phyloP scores from a whole-genome alignment of 192 early-diverging fungal genomes.

The Jimgerdemannia lactiflua region DNA sequence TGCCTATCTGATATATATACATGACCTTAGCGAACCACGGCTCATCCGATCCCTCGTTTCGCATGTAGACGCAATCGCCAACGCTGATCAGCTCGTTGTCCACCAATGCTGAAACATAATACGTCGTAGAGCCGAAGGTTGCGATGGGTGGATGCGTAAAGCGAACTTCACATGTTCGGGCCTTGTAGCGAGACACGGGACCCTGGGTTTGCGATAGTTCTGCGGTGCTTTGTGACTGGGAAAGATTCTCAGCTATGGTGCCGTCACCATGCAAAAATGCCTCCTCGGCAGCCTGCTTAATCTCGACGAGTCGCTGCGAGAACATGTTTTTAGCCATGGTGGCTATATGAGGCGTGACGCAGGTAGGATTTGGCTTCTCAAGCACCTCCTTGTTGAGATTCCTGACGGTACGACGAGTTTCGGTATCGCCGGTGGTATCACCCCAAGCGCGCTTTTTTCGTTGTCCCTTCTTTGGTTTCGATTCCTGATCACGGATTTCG shows the following conservation, averaged over 20 bases:
- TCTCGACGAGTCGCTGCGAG: constrained; percentile 15
- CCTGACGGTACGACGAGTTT: constrained; percentile 9
- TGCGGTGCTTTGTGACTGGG: too few relatives aligned
- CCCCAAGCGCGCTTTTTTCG: too few relatives aligned
- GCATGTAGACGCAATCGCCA: constrained; percentile 32
- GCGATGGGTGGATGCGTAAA: background rate
- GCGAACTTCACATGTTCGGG: constrained; percentile 2
- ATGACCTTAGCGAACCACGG: constrained; percentile 39
- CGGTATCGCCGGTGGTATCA: background rate
- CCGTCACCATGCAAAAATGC: too few relatives aligned
- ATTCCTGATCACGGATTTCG: background rate
- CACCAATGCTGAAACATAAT: constrained; percentile 22
- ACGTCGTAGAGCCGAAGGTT: background rate
- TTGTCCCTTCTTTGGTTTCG: background rate
- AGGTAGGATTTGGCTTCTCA: constrained; percentile 14
- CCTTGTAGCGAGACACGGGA: too few relatives aligned
- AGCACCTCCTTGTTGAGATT: constrained; percentile 14
- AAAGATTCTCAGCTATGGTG: too few relatives aligned
- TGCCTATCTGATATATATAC: constrained; percentile 37
- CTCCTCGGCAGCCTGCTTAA: constrained; percentile 9
- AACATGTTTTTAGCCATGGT: constrained; percentile 18
- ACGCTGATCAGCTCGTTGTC: constrained; percentile 19
- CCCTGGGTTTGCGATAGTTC: too few relatives aligned
- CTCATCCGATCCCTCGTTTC: constrained; percentile 18
- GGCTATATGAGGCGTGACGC: constrained; percentile 21